These are phyloP conservation scores for Boechera retrofracta DNA, from an alignment of 345 rosid species.

Conservation along the genomic window DNA sequence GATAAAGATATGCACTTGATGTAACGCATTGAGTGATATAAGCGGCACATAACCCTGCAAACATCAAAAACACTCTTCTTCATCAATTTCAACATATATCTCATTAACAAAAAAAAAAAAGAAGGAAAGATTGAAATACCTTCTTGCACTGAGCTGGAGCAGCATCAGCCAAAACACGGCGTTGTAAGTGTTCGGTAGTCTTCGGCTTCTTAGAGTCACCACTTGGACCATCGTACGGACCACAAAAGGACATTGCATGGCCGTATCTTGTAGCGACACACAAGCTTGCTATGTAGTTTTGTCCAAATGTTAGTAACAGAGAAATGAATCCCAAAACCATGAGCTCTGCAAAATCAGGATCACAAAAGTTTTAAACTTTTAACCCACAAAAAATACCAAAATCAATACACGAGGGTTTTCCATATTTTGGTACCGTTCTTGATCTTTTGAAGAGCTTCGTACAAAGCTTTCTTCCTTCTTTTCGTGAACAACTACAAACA, in stretches of 20 bases:
- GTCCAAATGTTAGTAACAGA: slow-evolving; percentile 77
- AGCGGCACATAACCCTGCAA: slow-evolving; percentile 77
- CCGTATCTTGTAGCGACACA: slow-evolving; percentile 63
- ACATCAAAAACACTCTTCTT: background rate
- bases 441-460: slow-evolving; percentile 84
- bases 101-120: background rate
- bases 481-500: slow-evolving; percentile 52
- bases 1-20: slow-evolving; percentile 90
- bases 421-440: slow-evolving; percentile 64
- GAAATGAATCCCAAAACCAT: slow-evolving; percentile 98
- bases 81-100: background rate
- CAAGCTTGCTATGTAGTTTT: slow-evolving; percentile 68
- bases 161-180: slow-evolving; percentile 50
- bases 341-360: slow-evolving; percentile 59
- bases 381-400: background rate
- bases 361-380: background rate
- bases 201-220: slow-evolving; percentile 16
- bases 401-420: background rate
- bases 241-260: slow-evolving; percentile 83
- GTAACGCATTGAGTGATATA: slow-evolving; percentile 78
- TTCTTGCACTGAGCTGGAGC: slow-evolving; percentile 19
- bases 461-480: slow-evolving; percentile 66
- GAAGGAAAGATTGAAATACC: slow-evolving; percentile 6
- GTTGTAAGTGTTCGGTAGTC: slow-evolving; percentile 29
- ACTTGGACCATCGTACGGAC: slow-evolving; percentile 23